phyloP scores from a whole-genome alignment of 169 alveolate species.

The Plasmodium coatneyi region DNA sequence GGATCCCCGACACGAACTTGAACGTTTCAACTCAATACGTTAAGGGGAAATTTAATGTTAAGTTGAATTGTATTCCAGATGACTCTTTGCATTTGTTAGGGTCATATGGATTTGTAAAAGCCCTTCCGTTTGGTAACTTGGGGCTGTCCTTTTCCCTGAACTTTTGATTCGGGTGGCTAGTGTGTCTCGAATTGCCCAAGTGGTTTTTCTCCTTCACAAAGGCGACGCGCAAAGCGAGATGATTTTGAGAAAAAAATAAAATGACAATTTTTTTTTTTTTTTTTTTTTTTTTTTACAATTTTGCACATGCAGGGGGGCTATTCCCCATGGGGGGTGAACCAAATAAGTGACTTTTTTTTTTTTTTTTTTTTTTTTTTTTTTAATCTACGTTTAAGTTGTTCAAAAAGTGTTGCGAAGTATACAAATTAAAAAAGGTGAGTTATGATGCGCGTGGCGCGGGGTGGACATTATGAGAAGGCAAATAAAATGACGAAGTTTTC shows the following conservation, averaged over 20 bases:
- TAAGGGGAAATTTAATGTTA: conserved; percentile 80
- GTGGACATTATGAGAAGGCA: too few relatives aligned
- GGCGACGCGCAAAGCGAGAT: not conserved
- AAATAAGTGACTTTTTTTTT: not conserved
- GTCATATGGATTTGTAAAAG: conserved; percentile 83
- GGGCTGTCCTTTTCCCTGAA: conserved; percentile 80
- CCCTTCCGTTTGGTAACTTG: conserved; percentile 83
- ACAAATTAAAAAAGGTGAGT: not conserved
- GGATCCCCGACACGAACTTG: conserved; percentile 83
- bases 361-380: not conserved
- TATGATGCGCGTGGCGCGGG: not conserved
- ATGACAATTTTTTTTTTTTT: not conserved
- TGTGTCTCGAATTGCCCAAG: not conserved
- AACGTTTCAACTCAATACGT: conserved; percentile 76
- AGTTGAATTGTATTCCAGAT: conserved; percentile 85
- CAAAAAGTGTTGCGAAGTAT: not conserved
- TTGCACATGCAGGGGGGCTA: not conserved
- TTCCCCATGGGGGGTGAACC: not conserved
- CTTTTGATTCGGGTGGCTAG: conserved; percentile 34
- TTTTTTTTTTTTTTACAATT: not conserved
- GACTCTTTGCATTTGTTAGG: conserved; percentile 81
- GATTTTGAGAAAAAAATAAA: too few relatives aligned
- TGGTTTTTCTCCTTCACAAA: not conserved
- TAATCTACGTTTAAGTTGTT: not conserved
- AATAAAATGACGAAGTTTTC: too few relatives aligned